Conservation (phyloP, 805 yeast species). For the Ogataea saltuana region DNA sequence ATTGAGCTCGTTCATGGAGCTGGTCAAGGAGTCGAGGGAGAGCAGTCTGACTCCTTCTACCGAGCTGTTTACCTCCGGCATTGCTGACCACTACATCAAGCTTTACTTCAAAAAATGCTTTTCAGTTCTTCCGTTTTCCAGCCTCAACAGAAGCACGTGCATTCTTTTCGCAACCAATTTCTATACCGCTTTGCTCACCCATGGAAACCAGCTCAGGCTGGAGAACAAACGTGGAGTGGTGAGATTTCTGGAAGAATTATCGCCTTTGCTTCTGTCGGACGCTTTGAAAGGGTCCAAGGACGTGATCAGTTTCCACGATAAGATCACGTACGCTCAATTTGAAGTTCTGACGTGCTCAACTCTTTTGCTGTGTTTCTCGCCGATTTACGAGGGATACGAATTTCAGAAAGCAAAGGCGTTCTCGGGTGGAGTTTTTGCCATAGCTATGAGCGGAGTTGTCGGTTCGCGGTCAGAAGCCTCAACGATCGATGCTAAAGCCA, state of each 20-base stretch:
- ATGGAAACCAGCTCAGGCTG: constrained; percentile 6
- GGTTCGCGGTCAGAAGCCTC: constrained; percentile 2
- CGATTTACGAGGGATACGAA: constrained; percentile 16
- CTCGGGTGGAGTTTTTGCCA: constrained; percentile 23
- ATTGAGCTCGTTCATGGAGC: background rate
- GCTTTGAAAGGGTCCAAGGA: constrained; percentile 12
- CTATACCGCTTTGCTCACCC: constrained; percentile 7
- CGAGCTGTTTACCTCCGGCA: constrained; percentile 12
- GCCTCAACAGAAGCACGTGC: constrained; percentile 9
- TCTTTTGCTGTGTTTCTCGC: constrained; percentile 12
- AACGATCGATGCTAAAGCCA: constrained; percentile 4
- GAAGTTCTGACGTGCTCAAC: constrained; percentile 18
- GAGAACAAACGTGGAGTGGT: constrained; percentile 2
- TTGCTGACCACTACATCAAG: constrained; percentile 11
- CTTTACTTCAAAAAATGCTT: constrained; percentile 9
- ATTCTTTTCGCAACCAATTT: constrained; percentile 12
- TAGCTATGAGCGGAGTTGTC: constrained; percentile 17
- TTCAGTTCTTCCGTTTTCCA: constrained; percentile 11
- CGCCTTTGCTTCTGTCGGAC: constrained; percentile 5
- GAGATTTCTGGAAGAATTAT: constrained; percentile 5
- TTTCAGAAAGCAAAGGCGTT: constrained; percentile 12
- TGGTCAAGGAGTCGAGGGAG: constrained; percentile 4
- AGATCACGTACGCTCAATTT: constrained; percentile 15
- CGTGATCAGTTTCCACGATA: constrained; percentile 10
- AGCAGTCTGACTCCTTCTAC: constrained; percentile 6